These are phyloP conservation scores for Amanita brunnescens DNA, from an alignment of 768 basidiomycete species.

Conservation along the genomic window DNA sequence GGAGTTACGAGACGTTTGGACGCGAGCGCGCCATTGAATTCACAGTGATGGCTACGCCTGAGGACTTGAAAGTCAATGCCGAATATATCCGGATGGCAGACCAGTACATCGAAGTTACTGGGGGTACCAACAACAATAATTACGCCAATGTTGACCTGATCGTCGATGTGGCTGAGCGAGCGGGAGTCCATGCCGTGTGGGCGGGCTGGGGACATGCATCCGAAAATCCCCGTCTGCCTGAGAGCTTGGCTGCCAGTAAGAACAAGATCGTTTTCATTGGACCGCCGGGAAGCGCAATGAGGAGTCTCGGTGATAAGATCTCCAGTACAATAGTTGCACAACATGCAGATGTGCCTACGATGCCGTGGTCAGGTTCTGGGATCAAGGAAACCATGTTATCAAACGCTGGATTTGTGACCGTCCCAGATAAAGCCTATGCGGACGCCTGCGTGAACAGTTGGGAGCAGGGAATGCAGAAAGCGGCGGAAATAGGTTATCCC, in stretches of 20 bases:
- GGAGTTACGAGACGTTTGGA: conserved; percentile 99
- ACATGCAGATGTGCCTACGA: conserved; percentile 91
- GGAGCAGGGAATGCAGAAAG: conserved; percentile 76
- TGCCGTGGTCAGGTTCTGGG: conserved; percentile 98
- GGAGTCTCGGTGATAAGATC: conserved; percentile 98
- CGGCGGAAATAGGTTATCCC: conserved; percentile 89
- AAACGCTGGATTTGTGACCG: conserved; percentile 83
- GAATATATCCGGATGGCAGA: conserved; percentile 99
- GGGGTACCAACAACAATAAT: conserved; percentile 98
- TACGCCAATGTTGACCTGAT: conserved; percentile 99
- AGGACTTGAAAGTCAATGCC: conserved; percentile 97
- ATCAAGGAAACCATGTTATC: conserved; percentile 83
- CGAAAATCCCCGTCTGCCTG: conserved; percentile 94
- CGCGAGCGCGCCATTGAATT: conserved; percentile 94
- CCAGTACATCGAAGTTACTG: conserved; percentile 97
- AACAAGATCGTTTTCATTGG: conserved; percentile 99
- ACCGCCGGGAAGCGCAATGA: conserved; percentile 97
- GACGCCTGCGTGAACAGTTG: conserved; percentile 84
- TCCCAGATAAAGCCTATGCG: conserved; percentile 84
- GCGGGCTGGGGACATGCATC: conserved; percentile 99
- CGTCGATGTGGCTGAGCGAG: conserved; percentile 93
- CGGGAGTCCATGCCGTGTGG: conserved; percentile 99
- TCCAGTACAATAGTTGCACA: conserved; percentile 99
- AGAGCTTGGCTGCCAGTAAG: conserved; percentile 84
- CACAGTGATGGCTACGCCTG: conserved; percentile 99